Base-by-base conservation (phyloP, 805 yeast species). In the Yarrowia porcina region DNA sequence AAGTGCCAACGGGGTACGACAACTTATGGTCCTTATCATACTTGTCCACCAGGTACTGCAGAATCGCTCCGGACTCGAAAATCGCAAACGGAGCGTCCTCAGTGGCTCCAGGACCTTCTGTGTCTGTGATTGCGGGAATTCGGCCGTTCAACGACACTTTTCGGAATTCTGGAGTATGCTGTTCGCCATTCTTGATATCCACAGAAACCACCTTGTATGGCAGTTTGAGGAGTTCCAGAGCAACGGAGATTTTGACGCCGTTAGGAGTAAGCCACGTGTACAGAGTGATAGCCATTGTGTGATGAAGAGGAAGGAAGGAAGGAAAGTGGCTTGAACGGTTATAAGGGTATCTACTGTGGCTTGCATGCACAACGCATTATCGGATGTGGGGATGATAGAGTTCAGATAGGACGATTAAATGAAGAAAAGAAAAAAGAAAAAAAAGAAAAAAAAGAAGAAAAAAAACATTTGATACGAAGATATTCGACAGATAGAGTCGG, bases 11-110 rank as follows among this genome's bases (percentile, higher is more conserved):
- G 9, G 69, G 66, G 63, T 71, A 74, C 44, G 73, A 72, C 64
- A 75, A 72, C 70, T 82, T 82, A 65, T 78, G 71, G 17, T 82
- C 83, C 63, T 73, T 80, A 69, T 86, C 90, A 70, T 81, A 86
- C 65, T 79, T 82, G 66, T 83, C 87, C 63, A 82, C 83, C 41
- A 86, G 71, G 70, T 84, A 86, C 64, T 76, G 73, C 72, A 86
- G 70, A 65, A 86, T 85, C 1, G 89, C 88, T 32, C 82, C 89
- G 35, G 85, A 78, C 73, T 86, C 89, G 66, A 80, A 79, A 21
- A 86, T 68, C 9, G 61, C 35, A 56, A 56, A 56, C 10, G 47
- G 47, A 6, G 78, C 62, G 4, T 67, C 64, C 2, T n/a, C 2
- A 4, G 15, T 20, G 7, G n/a, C 36, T 2, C 23, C 36, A 54